These are phyloP conservation scores for Capronia americana DNA, from an alignment of 2,329 filamentous ascomycete species.

Conservation along the genomic window DNA sequence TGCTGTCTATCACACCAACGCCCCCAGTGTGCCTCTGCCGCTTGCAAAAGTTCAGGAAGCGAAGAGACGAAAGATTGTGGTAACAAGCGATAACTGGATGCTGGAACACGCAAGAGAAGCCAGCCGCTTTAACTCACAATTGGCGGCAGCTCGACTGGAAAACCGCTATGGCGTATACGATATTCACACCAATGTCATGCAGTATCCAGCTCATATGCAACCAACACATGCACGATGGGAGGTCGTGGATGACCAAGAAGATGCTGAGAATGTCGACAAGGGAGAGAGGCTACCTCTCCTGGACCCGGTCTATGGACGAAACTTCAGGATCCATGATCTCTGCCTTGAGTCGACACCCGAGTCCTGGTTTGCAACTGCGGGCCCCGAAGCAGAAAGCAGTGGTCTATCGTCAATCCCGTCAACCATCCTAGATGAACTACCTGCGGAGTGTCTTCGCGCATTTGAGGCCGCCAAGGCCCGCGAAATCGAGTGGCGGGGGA, in stretches of 20 bases:
- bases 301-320: constrained; percentile 64
- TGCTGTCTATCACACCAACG: constrained; percentile 87
- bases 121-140: constrained; percentile 80
- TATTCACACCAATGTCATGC: constrained; percentile 89
- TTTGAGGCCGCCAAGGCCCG: constrained; percentile 71
- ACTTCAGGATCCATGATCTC: constrained; percentile 68
- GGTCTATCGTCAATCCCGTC: constrained; percentile 47
- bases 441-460: constrained; percentile 67
- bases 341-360: constrained; percentile 64
- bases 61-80: constrained; percentile 83
- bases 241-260: constrained; percentile 57
- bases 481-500: constrained; percentile 74
- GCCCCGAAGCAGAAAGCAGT: constrained; percentile 53
- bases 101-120: constrained; percentile 90
- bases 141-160: constrained; percentile 70
- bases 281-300: constrained; percentile 59
- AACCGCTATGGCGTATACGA: constrained; percentile 85
- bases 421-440: constrained; percentile 53
- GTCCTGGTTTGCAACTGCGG: constrained; percentile 65
- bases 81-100: constrained; percentile 97
- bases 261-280: constrained; percentile 33
- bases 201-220: constrained; percentile 86
- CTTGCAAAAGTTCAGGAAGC: constrained; percentile 75
- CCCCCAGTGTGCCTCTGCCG: constrained; percentile 75
- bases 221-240: constrained; percentile 86